Evolutionary conservation across 139 green algal genomes (phyloP).

Genomic region (Chlorella sp.): DNA sequence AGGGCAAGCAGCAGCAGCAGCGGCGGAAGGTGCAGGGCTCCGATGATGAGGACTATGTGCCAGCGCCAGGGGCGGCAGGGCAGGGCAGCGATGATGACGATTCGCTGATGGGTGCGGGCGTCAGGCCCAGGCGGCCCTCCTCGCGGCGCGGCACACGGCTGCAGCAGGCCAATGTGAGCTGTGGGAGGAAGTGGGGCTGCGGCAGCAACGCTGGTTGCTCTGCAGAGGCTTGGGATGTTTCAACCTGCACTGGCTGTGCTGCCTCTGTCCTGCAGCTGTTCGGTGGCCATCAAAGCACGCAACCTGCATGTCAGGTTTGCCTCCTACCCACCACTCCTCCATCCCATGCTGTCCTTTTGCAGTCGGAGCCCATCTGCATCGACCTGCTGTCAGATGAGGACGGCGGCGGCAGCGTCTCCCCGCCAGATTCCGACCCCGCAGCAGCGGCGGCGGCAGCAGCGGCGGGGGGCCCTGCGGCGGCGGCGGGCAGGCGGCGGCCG

Average conservation of each 20-base stretch:
- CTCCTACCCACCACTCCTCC: not conserved
- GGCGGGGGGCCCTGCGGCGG: not conserved
- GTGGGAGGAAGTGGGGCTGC: too few relatives aligned
- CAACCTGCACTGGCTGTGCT: not conserved
- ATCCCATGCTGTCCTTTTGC: not conserved
- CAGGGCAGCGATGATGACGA: not conserved
- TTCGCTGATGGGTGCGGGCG: not conserved
- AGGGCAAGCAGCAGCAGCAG: conserved; percentile 18
- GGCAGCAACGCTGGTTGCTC: too few relatives aligned
- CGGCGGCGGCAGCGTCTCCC: not conserved
- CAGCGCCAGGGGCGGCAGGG: not conserved
- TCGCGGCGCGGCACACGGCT: not conserved
- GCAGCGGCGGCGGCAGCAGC: not conserved
- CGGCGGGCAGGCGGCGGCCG: not conserved
- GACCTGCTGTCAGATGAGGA: conserved; percentile 23
- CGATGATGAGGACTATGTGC: too few relatives aligned
- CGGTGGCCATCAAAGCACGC: too few relatives aligned
- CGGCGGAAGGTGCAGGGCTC: not conserved
- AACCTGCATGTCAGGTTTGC: too few relatives aligned
- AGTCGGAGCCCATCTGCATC: conserved; percentile 5
- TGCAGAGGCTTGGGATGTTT: too few relatives aligned
- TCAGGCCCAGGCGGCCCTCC: not conserved
- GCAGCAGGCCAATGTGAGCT: not conserved
- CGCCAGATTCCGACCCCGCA: too few relatives aligned
- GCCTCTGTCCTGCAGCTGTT: not conserved